A percentile compares a stretch with the other conserved stretches of the same genome.
These are phyloP conservation scores for Acacia pycnantha DNA, from an alignment of 331 rosid species.

Conservation along the genomic window DNA sequence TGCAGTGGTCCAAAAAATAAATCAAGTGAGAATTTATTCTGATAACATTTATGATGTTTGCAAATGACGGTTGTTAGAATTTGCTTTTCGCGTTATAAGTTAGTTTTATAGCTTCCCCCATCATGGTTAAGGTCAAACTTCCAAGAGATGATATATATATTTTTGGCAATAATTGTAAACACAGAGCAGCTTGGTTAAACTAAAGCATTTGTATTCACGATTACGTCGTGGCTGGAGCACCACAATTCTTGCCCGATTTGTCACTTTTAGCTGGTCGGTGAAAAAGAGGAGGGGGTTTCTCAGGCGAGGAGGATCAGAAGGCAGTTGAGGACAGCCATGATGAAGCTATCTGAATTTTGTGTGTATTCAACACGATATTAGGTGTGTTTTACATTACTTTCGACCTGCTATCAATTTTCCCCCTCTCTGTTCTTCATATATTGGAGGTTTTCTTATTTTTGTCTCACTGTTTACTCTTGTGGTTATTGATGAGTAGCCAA, in stretches of 20 bases:
- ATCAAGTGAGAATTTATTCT: conserved; percentile 45
- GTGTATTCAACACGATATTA: conserved; percentile 11
- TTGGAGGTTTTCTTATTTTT: not conserved
- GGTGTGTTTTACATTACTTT: too few species aligned
- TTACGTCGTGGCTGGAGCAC: conserved; percentile 42
- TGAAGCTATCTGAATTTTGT: conserved; percentile 30
- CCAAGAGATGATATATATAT: not conserved
- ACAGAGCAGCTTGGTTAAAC: not conserved
- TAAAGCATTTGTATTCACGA: not conserved
- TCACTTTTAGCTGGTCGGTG: conserved; percentile 12
- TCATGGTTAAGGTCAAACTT: not conserved
- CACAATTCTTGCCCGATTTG: conserved; percentile 49
- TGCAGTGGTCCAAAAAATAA: conserved; percentile 45
- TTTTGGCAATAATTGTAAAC: not conserved
- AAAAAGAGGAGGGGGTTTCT: conserved; percentile 13
- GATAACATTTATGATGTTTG: conserved; percentile 4
- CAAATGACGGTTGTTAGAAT: not conserved
- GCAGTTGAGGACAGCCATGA: conserved; percentile 31
- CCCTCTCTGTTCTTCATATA: not conserved
- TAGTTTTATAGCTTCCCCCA: not conserved
- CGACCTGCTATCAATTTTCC: not conserved
- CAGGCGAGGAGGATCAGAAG: conserved; percentile 21
- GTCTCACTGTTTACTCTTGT: not conserved
- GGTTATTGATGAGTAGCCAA: conserved; percentile 1
- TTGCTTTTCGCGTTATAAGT: not conserved